phyloP scores from a whole-genome alignment of 345 rosid species.

The Combretum micranthum region DNA sequence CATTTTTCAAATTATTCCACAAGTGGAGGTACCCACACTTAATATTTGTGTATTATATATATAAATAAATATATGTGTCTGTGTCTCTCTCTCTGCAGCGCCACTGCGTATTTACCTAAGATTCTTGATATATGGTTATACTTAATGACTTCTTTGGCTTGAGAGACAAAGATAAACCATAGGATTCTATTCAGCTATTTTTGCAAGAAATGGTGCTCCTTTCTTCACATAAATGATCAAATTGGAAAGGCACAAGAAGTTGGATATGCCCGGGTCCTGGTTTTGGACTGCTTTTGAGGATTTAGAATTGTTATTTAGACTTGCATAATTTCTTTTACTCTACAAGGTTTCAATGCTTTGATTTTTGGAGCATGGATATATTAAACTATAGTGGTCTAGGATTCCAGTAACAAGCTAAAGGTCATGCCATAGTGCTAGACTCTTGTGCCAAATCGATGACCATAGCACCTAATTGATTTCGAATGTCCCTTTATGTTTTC shows the following conservation, averaged over 20 bases:
- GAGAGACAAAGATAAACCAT: not conserved
- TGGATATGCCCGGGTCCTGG: not conserved
- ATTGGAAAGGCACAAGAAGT: not conserved
- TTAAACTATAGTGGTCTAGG: no score
- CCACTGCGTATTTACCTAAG: not conserved
- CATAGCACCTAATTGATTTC: not conserved
- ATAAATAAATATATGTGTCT: not conserved
- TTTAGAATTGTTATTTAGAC: no score
- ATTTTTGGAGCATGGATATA: no score
- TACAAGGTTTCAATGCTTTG: no score
- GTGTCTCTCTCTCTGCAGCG: no score
- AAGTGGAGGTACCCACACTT: conserved; percentile 32
- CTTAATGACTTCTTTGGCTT: not conserved
- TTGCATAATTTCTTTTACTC: no score
- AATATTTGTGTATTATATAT: not conserved
- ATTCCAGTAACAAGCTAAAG: no score
- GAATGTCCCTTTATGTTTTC: not conserved
- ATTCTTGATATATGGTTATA: no score
- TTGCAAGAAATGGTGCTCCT: not conserved
- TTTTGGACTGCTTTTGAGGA: no score
- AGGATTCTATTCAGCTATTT: not conserved
- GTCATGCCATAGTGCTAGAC: no score
- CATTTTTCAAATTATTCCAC: conserved; percentile 47
- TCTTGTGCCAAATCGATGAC: no score
- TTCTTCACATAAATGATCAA: not conserved